Evolutionary conservation across 495 filamentous ascomycete species (phyloP), one percentile per base, ranked within the genome.

Genomic region (Hypoxylon subgilvum): DNA sequence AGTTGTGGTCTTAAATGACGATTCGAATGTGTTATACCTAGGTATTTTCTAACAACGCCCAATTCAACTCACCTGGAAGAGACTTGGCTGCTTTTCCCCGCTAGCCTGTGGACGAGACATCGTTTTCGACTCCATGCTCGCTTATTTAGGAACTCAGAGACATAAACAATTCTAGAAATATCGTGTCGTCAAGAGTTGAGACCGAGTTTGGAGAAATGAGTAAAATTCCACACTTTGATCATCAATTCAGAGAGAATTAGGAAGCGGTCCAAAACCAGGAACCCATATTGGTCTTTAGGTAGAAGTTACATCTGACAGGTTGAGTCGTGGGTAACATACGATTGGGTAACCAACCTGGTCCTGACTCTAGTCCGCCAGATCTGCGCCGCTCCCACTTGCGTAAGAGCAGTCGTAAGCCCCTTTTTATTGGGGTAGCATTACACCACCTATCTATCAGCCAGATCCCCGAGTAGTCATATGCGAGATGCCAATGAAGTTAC

Each of bases 51-150:
- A 30, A 12, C 30, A n/a, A n/a, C n/a, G n/a, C n/a, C n/a, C n/a
- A n/a, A n/a, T n/a, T n/a, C n/a, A n/a, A 47, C 49, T 61, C 50
- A 72, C 75, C 63, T 76, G 71, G 53, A 74, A 75, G 17, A 76
- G 19, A 2, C 41, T 50, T 0, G 73, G 72, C 27, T 62, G 70
- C 18, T 52, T 51, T 31, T 14, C 44, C 25, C 44, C 27, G 19
- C 38, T 32, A 13, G 39, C 36, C 28, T 50, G 53, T 25, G 57
- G 42, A 9, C 32, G 52, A 42, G 60, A 54, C 43, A 8, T 21
- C 19, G 44, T 46, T 39, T 49, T 71, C 54, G 32, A 45, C 51
- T 41, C 52, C 66, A 40, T 73, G 56, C 12, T 48, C 35, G 38
- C 54, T 62, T 13, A 34, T 8, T 21, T 13, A 18, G 16, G 4